These are phyloP conservation scores for Heteromeles arbutifolia DNA, from an alignment of 306 rosid species.

Conservation along the genomic window DNA sequence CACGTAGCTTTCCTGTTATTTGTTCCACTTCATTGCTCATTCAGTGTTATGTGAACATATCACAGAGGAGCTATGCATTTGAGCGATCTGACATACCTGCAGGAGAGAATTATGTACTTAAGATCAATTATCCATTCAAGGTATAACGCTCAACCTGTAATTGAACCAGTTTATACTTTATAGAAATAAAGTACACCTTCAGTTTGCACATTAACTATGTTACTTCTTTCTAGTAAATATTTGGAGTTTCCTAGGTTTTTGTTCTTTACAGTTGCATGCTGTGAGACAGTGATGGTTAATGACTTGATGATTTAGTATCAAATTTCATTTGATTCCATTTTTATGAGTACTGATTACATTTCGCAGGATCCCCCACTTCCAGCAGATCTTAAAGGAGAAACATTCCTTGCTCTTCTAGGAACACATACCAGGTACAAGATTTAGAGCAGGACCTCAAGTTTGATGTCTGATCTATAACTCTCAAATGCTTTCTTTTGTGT, in stretches of 20 bases:
- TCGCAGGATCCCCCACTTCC: slow-evolving; percentile 76
- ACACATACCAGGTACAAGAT: slow-evolving; percentile 64
- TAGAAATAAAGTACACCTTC: slow-evolving; percentile 10
- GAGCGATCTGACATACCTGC: slow-evolving; percentile 70
- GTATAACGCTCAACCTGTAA: slow-evolving; percentile 31
- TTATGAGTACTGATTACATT: slow-evolving; percentile 4
- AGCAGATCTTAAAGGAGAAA: slow-evolving; percentile 68
- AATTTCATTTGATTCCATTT: neutral
- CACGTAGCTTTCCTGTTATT: neutral
- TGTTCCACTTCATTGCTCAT: slow-evolving; percentile 13
- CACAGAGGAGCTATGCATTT: slow-evolving; percentile 90
- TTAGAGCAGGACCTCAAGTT: slow-evolving; percentile 4
- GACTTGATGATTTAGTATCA: neutral
- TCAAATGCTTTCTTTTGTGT: neutral
- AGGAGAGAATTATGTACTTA: slow-evolving; percentile 80
- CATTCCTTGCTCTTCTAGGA: slow-evolving; percentile 65
- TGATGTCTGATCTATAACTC: slow-evolving; percentile 13
- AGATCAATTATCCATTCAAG: slow-evolving; percentile 87
- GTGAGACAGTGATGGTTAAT: neutral
- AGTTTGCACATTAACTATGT: neutral
- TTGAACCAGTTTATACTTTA: slow-evolving; percentile 11
- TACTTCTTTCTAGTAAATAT: neutral
- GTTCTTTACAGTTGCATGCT: slow-evolving; percentile 1
- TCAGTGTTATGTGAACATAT: slow-evolving; percentile 2
- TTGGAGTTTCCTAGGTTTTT: neutral